Evolutionary conservation across 2,329 filamentous ascomycete species (phyloP).

Genomic region (Penicillium sp.): DNA sequence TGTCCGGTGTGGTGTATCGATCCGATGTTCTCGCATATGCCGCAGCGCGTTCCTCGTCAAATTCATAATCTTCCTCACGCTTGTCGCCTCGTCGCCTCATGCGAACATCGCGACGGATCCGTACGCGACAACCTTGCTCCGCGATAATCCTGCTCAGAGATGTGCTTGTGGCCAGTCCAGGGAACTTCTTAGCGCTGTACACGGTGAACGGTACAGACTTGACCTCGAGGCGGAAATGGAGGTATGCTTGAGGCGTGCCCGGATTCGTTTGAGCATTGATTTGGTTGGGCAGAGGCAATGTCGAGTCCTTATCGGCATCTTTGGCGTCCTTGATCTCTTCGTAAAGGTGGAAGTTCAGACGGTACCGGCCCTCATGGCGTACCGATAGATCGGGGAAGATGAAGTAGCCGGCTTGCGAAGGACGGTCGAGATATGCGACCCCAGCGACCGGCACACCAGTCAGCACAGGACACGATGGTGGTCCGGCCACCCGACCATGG

Average conservation of each 20-base stretch:
- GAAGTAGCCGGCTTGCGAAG: constrained; percentile 80
- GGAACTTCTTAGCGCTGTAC: constrained; percentile 98
- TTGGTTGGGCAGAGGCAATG: constrained; percentile 42
- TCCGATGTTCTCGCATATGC: constrained; percentile 48
- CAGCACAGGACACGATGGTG: constrained; percentile 76
- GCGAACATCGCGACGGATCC: constrained; percentile 89
- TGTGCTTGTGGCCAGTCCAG: constrained; percentile 87
- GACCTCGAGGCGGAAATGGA: constrained; percentile 86
- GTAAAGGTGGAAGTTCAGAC: constrained; percentile 88
- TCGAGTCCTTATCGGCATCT: constrained; percentile 66
- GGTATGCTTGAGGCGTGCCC: constrained; percentile 56
- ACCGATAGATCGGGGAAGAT: constrained; percentile 97
- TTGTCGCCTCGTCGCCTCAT: constrained; percentile 85
- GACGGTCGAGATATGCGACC: constrained; percentile 93
- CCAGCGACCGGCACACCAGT: constrained; percentile 94
- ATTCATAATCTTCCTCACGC: constrained; percentile 67
- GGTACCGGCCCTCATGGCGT: constrained; percentile 89
- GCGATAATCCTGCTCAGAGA: constrained; percentile 85
- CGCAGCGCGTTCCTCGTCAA: constrained; percentile 53
- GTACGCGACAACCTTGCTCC: constrained; percentile 94
- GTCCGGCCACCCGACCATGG: constrained; percentile 71
- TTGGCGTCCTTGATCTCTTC: constrained; percentile 87
- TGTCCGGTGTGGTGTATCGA: constrained; percentile 54
- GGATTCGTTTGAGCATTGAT: constrained; percentile 38
- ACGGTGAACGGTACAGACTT: constrained; percentile 86